These are phyloP conservation scores for Zelonia costaricensis DNA, from an alignment of 208 protist genomes.

Conservation along the genomic window DNA sequence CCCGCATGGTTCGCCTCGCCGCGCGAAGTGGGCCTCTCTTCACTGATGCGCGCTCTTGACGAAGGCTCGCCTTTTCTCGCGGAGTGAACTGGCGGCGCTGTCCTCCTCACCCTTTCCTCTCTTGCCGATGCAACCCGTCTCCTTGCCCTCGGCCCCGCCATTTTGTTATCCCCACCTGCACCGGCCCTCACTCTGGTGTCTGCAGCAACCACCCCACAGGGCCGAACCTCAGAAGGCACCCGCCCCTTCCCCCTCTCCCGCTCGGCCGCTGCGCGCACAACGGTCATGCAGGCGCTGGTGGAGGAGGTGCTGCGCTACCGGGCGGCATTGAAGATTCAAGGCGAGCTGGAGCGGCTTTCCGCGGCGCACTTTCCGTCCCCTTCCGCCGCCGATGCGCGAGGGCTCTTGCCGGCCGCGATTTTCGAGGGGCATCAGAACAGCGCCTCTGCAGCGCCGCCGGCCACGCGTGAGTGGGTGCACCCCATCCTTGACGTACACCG, in stretches of 20 bases:
- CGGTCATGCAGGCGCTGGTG: slow-evolving; percentile 5
- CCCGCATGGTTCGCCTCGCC: too few relatives aligned
- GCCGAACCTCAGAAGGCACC: neutral
- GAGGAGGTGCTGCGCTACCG: slow-evolving; percentile 20
- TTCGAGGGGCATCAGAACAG: slow-evolving; percentile 38
- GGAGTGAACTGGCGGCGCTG: too few relatives aligned
- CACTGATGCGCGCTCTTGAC: too few relatives aligned
- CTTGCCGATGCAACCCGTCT: neutral
- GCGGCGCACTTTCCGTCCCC: slow-evolving; percentile 5
- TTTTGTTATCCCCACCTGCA: too few relatives aligned
- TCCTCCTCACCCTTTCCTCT: neutral
- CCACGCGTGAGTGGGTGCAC: slow-evolving; percentile 28
- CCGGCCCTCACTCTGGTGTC: too few relatives aligned
- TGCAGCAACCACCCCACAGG: neutral
- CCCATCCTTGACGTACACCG: slow-evolving; percentile 43
- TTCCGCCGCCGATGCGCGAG: slow-evolving; percentile 9
- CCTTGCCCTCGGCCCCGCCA: too few relatives aligned
- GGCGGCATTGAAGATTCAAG: slow-evolving; percentile 8
- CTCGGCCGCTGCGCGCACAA: too few relatives aligned
- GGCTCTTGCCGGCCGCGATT: slow-evolving; percentile 34
- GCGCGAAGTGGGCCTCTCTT: too few relatives aligned
- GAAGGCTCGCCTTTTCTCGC: neutral
- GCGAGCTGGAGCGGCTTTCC: slow-evolving; percentile 10
- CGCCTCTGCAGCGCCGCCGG: neutral
- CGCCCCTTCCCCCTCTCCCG: neutral